A percentile compares a stretch with the other conserved stretches of the same genome.
phyloP scores from a whole-genome alignment of 768 basidiomycete genomes.

The Calocera cornea region DNA sequence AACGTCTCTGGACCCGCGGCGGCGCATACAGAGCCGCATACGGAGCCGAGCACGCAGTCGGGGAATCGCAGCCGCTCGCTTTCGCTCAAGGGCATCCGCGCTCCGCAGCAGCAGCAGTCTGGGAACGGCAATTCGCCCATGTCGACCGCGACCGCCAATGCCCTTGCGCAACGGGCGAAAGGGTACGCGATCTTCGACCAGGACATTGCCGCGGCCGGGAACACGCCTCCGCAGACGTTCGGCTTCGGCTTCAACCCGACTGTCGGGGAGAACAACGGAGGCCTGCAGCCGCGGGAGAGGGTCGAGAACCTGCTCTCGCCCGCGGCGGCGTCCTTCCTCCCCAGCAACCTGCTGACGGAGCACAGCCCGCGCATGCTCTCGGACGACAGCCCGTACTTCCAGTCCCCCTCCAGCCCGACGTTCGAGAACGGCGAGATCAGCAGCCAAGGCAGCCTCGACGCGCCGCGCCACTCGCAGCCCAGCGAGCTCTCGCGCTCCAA shows the following conservation, averaged over 20 bases:
- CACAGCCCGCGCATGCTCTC: neutral
- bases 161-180: neutral
- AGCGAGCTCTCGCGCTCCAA: neutral
- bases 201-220: conserved; percentile 2
- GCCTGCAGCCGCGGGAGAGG: neutral
- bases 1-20: neutral
- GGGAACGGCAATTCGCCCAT: neutral
- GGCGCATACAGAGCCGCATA: neutral
- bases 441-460: neutral
- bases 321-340: neutral
- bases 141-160: neutral
- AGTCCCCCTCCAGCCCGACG: neutral
- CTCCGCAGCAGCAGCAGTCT: neutral
- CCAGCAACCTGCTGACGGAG: neutral
- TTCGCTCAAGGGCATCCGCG: neutral
- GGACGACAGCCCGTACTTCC: neutral
- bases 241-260: neutral
- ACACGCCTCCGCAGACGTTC: neutral
- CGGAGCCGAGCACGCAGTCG: neutral
- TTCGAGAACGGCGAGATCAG: conserved; percentile 1
- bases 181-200: conserved; percentile 1
- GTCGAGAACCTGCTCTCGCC: neutral
- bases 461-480: neutral
- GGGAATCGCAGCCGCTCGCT: neutral
- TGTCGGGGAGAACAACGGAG: neutral